phyloP scores from a whole-genome alignment of 78 protist species.

The Emiliania huxleyi region DNA sequence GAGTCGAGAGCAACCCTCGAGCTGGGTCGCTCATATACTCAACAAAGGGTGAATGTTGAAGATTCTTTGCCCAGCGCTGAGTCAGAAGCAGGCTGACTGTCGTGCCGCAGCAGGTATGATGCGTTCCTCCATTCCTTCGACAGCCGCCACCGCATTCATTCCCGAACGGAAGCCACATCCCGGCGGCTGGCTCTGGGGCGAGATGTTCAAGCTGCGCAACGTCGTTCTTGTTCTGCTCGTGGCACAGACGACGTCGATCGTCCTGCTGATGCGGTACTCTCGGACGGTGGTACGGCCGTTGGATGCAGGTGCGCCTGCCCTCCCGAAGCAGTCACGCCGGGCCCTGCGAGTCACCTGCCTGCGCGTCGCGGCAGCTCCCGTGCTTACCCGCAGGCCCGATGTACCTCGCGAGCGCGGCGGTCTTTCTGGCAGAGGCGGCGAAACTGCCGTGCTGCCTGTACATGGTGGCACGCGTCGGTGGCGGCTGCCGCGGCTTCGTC shows the following conservation, averaged over 20 bases:
- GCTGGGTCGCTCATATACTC: too few species aligned
- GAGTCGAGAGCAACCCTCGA: too few species aligned
- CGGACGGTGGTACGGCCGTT: background rate
- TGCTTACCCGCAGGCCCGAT: background rate
- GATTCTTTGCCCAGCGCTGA: too few species aligned
- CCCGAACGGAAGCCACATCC: too few species aligned
- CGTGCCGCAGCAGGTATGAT: too few species aligned
- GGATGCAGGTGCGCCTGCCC: background rate
- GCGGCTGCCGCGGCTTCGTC: background rate
- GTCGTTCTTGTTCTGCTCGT: conserved; percentile 48
- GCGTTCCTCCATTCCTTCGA: too few species aligned
- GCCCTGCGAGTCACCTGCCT: too few species aligned
- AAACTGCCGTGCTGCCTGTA: background rate
- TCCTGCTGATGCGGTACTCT: conserved; percentile 58
- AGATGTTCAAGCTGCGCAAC: conserved; percentile 26
- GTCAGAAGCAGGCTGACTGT: too few species aligned
- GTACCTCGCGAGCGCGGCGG: background rate
- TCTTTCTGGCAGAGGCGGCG: background rate
- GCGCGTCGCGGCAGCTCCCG: too few species aligned
- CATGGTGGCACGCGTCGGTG: background rate
- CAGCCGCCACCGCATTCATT: too few species aligned
- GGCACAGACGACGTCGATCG: conserved; percentile 52
- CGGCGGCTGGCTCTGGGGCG: background rate
- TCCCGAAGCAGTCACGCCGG: too few species aligned
- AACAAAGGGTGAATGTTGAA: too few species aligned